Percentiles rank a stretch among this genome's conserved stretches.
phyloP scores from a whole-genome alignment of 208 protist genomes.

The Balamuthia mandrillaris region DNA sequence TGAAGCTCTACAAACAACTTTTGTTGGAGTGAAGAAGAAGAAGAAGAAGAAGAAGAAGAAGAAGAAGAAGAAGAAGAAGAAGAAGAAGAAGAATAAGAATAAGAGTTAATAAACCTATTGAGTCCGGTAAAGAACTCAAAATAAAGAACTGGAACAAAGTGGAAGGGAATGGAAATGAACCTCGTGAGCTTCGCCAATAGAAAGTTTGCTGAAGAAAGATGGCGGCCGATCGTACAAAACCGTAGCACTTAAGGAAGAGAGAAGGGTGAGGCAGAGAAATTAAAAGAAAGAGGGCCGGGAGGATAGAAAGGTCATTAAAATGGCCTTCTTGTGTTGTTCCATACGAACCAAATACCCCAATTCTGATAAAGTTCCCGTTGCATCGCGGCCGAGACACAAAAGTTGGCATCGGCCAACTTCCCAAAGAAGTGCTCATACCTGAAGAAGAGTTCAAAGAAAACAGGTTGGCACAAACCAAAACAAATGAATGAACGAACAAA shows the following conservation, averaged over 20 bases:
- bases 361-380: background rate
- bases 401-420: constrained; percentile 35
- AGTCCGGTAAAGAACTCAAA: no score
- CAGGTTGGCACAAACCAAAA: no score
- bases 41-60: no score
- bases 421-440: constrained; percentile 22
- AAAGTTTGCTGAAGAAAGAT: background rate
- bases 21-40: no score
- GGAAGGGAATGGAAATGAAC: background rate
- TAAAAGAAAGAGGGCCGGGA: background rate
- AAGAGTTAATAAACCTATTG: no score
- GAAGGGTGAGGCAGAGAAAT: background rate
- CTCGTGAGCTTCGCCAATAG: background rate
- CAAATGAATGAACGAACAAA: no score
- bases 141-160: no score
- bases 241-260: background rate
- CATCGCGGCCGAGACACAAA: constrained; percentile 52
- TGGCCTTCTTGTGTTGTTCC: no score
- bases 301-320: background rate
- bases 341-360: background rate
- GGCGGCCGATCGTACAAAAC: constrained; percentile 28
- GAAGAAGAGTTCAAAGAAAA: no score
- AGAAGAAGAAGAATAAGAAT: no score
- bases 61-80: no score
- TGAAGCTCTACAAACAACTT: no score